These are phyloP conservation scores for Phytopythium aichiense DNA, from an alignment of 352 stramenopile species.

Conservation along the genomic window DNA sequence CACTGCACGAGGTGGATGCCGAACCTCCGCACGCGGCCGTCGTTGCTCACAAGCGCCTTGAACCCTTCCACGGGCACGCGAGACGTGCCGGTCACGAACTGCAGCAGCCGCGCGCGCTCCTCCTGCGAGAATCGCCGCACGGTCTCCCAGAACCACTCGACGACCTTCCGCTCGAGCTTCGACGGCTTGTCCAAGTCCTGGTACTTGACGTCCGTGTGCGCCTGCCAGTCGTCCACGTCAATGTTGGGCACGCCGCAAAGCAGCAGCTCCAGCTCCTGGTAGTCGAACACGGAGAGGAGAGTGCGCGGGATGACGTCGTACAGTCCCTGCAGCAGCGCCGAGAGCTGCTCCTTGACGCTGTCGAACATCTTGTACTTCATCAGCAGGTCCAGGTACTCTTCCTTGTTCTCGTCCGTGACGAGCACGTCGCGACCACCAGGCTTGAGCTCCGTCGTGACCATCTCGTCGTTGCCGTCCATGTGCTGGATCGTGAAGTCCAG, in stretches of 20 bases:
- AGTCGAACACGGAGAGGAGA: conserved; percentile 90
- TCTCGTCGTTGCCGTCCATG: conserved; percentile 36
- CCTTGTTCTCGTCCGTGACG: conserved; percentile 94
- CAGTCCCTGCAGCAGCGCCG: conserved; percentile 89
- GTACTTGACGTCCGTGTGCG: conserved; percentile 81
- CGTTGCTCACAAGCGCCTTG: conserved; percentile 74
- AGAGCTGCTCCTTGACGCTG: conserved; percentile 87
- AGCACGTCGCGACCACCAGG: conserved; percentile 84
- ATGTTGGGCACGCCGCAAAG: conserved; percentile 90
- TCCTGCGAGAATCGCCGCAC: conserved; percentile 79
- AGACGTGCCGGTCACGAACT: conserved; percentile 90
- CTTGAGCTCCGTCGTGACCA: conserved; percentile 88
- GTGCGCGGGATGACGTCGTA: conserved; percentile 88
- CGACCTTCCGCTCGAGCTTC: conserved; percentile 50
- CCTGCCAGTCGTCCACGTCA: conserved; percentile 88
- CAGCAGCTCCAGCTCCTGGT: conserved; percentile 95
- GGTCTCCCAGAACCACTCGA: conserved; percentile 90
- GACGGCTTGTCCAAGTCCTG: conserved; percentile 60
- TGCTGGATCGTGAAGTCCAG: conserved; percentile 75
- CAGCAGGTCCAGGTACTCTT: conserved; percentile 94
- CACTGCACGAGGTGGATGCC: conserved; percentile 94
- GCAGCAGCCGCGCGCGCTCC: conserved; percentile 80
- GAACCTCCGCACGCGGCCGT: conserved; percentile 91
- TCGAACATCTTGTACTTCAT: conserved; percentile 93
- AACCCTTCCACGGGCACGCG: conserved; percentile 96